These are phyloP conservation scores for Amanita pseudoporphyria DNA, from an alignment of 768 basidiomycete species.

Conservation along the genomic window DNA sequence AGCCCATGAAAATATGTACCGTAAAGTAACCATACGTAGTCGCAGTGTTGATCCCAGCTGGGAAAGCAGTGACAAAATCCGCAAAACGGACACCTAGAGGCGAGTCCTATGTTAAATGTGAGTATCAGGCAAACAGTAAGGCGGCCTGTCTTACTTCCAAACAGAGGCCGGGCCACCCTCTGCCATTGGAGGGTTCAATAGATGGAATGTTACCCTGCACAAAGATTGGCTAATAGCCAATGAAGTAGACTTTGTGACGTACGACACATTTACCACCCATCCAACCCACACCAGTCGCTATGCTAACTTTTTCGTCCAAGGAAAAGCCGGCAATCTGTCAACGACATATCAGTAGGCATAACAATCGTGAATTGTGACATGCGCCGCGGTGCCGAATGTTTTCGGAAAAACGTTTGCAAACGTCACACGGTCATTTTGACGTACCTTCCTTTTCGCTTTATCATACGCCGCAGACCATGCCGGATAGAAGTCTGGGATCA, in stretches of 20 bases:
- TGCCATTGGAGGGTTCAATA: conserved; percentile 29
- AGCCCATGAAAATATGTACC: neutral
- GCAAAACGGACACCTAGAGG: conserved; percentile 72
- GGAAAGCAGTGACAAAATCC: conserved; percentile 71
- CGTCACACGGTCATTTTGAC: neutral
- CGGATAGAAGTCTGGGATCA: conserved; percentile 37
- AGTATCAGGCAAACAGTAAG: neutral
- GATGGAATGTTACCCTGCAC: conserved; percentile 47
- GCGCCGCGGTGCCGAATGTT: too few species aligned
- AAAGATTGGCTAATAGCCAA: neutral
- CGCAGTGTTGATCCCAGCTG: conserved; percentile 76
- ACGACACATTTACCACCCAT: conserved; percentile 57
- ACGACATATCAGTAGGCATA: neutral
- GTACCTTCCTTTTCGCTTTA: conserved; percentile 47
- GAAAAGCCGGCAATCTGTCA: conserved; percentile 38
- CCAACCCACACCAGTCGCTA: conserved; percentile 66
- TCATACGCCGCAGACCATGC: conserved; percentile 53
- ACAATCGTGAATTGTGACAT: too few species aligned
- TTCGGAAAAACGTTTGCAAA: too few species aligned
- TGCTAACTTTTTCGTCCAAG: conserved; percentile 54
- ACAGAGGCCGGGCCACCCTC: conserved; percentile 62
- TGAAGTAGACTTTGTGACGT: conserved; percentile 13
- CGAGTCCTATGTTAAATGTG: conserved; percentile 36
- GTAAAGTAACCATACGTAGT: conserved; percentile 47
- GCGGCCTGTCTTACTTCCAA: conserved; percentile 37